Conservation (phyloP, 208 protist genomes). For the Trichomonas vaginalis region DNA sequence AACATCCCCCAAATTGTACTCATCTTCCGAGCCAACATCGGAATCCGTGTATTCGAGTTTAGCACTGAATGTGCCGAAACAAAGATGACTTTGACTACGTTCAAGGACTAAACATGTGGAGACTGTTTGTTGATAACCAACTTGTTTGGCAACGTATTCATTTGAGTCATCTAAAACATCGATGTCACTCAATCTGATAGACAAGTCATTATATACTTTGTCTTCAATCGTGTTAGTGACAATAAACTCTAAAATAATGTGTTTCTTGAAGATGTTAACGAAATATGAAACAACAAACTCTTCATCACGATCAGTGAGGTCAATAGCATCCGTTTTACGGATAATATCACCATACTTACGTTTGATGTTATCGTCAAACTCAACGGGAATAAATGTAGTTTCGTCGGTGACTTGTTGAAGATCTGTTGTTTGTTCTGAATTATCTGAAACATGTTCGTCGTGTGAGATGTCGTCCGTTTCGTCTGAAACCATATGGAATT, state of each 20-base stretch:
- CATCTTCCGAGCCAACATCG: no score
- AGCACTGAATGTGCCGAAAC: no score
- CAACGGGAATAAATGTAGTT: neutral
- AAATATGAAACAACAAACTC: slow-evolving; percentile 3
- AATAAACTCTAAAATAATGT: neutral
- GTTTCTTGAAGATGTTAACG: neutral
- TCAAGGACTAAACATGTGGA: neutral
- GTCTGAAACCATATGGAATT: neutral
- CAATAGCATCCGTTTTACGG: neutral
- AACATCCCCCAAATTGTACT: no score
- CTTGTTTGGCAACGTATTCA: neutral
- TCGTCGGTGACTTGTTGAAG: no score
- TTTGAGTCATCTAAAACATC: neutral
- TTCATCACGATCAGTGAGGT: neutral
- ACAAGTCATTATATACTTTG: neutral
- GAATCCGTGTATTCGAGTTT: no score
- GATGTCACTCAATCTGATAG: neutral
- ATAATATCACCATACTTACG: neutral
- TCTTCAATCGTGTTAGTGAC: neutral
- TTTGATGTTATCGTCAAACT: no score
- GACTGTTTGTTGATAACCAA: neutral
- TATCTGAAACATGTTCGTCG: no score
- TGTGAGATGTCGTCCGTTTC: neutral
- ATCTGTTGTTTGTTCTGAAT: no score
- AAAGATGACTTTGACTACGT: neutral